Percentiles rank a stretch among this genome's conserved stretches.
Evolutionary conservation across 202 grass and related monocot species (phyloP).

Genomic region (Hordeum pubiflorum): DNA sequence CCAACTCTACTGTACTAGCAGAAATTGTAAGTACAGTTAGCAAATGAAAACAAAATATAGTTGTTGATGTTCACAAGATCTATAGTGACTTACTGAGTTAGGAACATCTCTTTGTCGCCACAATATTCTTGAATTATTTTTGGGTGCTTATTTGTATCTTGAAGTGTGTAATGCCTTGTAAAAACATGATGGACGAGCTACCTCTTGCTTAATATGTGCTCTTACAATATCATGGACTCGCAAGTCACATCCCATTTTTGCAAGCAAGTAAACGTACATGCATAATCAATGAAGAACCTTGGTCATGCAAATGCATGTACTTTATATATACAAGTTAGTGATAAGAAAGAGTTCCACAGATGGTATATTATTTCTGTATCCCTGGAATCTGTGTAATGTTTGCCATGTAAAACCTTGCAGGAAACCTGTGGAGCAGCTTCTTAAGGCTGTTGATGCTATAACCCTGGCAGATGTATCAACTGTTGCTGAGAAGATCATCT

Average conservation of each 20-base stretch:
- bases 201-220: background rate
- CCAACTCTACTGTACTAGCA: background rate
- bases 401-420: slow-evolving; percentile 36
- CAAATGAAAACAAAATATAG: background rate
- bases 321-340: background rate
- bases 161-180: background rate
- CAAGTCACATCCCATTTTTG: background rate
- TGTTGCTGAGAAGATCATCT: slow-evolving; percentile 69
- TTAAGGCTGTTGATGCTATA: slow-evolving; percentile 68
- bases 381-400: background rate
- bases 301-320: background rate
- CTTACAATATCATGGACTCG: background rate
- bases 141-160: background rate
- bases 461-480: slow-evolving; percentile 70
- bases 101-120: background rate
- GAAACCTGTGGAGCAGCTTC: slow-evolving; percentile 74
- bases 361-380: background rate
- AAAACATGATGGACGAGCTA: background rate
- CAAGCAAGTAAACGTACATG: background rate
- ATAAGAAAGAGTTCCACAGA: background rate
- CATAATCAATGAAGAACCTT: background rate
- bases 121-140: background rate
- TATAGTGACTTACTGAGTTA: background rate
- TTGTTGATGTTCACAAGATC: background rate
- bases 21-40: background rate